Base-by-base conservation (phyloP, 2,329 filamentous ascomycete genomes). In the Fusarium nodosum region DNA sequence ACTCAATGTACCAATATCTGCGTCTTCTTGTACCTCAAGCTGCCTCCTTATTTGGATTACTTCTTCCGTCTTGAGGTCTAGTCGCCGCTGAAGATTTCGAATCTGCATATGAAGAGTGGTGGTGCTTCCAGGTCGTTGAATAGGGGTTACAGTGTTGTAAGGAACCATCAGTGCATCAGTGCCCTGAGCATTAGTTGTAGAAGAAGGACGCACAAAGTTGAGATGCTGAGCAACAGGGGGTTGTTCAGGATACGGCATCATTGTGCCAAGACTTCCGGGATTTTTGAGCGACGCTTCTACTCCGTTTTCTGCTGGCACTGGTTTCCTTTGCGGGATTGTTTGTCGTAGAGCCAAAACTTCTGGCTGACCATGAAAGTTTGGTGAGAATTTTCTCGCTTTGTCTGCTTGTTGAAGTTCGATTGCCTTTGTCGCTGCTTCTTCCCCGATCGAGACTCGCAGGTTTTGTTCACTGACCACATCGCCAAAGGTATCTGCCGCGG, bases 81-180 rank as follows among this genome's bases (percentile, higher is more conserved):
- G 73, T 42, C 84, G 82, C 4, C 77, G 78, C 68, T 86, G 84
- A 10, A 90, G 79, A 24, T 68, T 80, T 18, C 82, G 80, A 16
- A 88, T 83, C 68, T 86, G 85, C 0, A 77, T 75, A 69, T 87
- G 82, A 5, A 88, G 76, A 5, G 79, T 63, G 2, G 79, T 79
- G 3, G 77, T 76, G 33, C 76, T 77, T 13, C 72, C 62, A 13
- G 72, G 60, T 30, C 72, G 69, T 36, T 72, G 71, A 28, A 68
- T 73, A 20, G 68, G 65, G 7, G 69, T 48, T 6, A 54, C 48
- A 8, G 38, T 45, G 13, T 30, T 26, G 5, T 46, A 61, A 18
- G 63, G 39, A 18, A 61, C 20, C n/a, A 9, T 18, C 10, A 45
- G 20, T 20, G 24, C 15, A 7, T 69, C 64, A 5, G 31, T 3